Base-by-base conservation (phyloP, 495 filamentous ascomycete genomes). In the Hypoxylon fuscum region DNA sequence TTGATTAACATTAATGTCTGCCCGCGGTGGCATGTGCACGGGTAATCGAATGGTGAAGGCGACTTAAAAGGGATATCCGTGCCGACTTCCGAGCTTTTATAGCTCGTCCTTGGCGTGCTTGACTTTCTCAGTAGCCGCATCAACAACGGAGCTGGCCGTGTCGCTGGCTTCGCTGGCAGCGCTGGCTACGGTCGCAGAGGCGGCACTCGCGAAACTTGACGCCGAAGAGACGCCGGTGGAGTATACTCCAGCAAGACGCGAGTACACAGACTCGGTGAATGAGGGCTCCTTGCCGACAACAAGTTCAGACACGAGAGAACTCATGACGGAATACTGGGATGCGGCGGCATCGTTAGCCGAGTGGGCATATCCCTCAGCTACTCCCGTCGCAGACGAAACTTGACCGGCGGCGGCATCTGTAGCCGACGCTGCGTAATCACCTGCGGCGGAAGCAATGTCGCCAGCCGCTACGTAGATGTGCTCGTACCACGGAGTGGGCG, bases 221-320 rank as follows among this genome's bases (percentile, higher is more conserved):
- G 66, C 73, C 0, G 74, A 74, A 0, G 72, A 54, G 11, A 64
- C 15, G 1, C 70, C 72, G 0, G 72, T 74, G 0, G 71, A 68
- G 41, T 87, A 85, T 0, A 87, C 90, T 2, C 83, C 85, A 27
- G 80, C 81, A 5, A 97, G 81, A 17, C 88, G 83, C 51, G 77
- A 86, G 77, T 92, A 83, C 0, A 93, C 88, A 54, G 88, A 90
- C 62, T 97, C 91, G 0, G 89, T 91, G 66, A 91, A 96, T 11
- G 87, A 83, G 4, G 91, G 89, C 70, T 96, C 90, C 72, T 87
- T 90, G 20, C 90, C 93, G 41, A 77, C 69, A 21, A 97, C 76
- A 2, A 96, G 76, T 65, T 97, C 91, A 10, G 87, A 88, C 11
- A 97, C 81, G 1, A 96, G 78, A 17, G 79, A 83, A 66, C 87